phyloP scores from a whole-genome alignment of 2,329 filamentous ascomycete species.

The Pestalotiopsis sp. region DNA sequence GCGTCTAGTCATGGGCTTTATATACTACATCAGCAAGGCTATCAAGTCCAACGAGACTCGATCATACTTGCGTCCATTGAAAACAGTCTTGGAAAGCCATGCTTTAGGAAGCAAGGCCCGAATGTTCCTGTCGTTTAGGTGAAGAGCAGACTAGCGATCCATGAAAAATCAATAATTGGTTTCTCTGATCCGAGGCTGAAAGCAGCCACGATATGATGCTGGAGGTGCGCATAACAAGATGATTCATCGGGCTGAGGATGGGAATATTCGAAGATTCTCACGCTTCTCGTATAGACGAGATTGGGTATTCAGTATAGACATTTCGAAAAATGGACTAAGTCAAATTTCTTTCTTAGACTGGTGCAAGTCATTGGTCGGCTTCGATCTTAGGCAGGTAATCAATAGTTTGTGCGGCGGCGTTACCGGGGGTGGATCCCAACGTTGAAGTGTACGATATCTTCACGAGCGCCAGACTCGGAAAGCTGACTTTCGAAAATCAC shows the following conservation, averaged over 20 bases:
- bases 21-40: neutral
- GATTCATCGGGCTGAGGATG: neutral
- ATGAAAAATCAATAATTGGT: neutral
- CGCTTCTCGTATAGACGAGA: neutral
- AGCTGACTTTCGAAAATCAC: neutral
- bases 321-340: neutral
- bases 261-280: neutral
- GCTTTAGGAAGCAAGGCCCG: neutral
- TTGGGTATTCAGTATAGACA: neutral
- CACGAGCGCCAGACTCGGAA: neutral
- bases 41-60: neutral
- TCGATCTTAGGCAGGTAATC: neutral
- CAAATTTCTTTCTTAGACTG: neutral
- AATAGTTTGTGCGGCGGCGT: neutral
- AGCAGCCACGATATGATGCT: neutral
- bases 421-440: neutral
- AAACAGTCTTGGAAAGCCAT: neutral
- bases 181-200: neutral
- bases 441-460: neutral
- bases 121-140: neutral
- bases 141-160: neutral
- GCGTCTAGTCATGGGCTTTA: neutral
- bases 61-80: neutral
- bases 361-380: neutral
- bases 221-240: neutral